Evolutionary conservation across 192 early-diverging fungal genomes (phyloP), one percentile per base, ranked within the genome.

Genomic region (Coemansia reversa): DNA sequence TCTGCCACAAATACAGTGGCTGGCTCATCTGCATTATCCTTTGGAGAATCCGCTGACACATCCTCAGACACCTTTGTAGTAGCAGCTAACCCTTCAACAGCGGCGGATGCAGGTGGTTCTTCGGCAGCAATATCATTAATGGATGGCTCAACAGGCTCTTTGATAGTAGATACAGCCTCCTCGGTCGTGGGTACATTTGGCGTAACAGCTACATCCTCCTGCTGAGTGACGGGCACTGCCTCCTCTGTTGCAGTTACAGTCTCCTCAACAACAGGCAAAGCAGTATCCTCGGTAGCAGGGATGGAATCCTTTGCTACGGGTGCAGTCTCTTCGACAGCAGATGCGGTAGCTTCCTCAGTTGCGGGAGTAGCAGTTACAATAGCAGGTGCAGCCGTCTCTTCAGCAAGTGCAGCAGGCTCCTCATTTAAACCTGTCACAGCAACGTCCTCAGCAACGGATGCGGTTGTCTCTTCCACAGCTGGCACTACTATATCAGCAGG

Each of bases 341-440:
- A 19, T 60, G n/a, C n/a, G n/a, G n/a, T n/a, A 25, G 33, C 12
- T 48, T 63, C 72, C n/a, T 67, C 64, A 49, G 27, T 45, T 22
- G 42, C 59, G 0, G 59, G 60, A 1, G 39, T 30, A 16, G 24
- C 25, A 16, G n/a, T n/a, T n/a, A n/a, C n/a, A n/a, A n/a, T n/a
- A n/a, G n/a, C n/a, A n/a, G n/a, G n/a, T n/a, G n/a, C n/a, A n/a
- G n/a, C 53, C 55, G 32, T 16, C 33, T 69, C 60, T 0, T 27
- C 62, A 39, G 20, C 29, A 49, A 49, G 19, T 12, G 62, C 51
- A 55, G 60, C 28, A 22, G 22, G 33, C 35, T 29, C 27, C 49
- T 9, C 50, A 30, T 29, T 25, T 22, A 51, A n/a, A n/a, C n/a
- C 7, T 33, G 29, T 45, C 48, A 51, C 30, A 51, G 16, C 53